Conservation (phyloP, 2,329 filamentous ascomycete genomes). For the Aspergillus pseudoterreus region DNA sequence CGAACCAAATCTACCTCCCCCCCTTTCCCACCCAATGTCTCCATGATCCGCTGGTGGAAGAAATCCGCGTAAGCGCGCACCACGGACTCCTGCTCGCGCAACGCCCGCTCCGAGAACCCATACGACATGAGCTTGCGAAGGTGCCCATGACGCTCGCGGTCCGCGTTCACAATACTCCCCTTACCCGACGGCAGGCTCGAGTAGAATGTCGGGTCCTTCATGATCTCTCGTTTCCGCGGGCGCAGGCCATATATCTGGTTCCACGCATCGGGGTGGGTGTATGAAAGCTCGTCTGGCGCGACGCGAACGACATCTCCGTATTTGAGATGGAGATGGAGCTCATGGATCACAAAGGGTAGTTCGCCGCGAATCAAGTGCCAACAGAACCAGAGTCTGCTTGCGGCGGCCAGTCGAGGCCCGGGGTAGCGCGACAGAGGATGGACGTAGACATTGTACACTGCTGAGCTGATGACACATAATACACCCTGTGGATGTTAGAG, state of each 20-base stretch:
- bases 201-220: constrained; percentile 6
- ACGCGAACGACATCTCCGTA: constrained; percentile 35
- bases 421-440: constrained; percentile 9
- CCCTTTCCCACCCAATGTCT: not conserved
- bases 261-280: constrained; percentile 20
- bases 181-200: not conserved
- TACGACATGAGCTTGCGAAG: constrained; percentile 18
- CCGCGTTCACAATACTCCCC: constrained; percentile 9
- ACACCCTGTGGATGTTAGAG: not conserved
- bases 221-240: constrained; percentile 1
- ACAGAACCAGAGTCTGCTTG: constrained; percentile 7
- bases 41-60: constrained; percentile 20
- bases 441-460: constrained; percentile 4
- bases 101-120: constrained; percentile 27
- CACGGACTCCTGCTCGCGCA: constrained; percentile 27
- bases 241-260: constrained; percentile 24
- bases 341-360: constrained; percentile 3
- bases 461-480: not conserved
- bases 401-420: constrained; percentile 5
- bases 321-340: constrained; percentile 29
- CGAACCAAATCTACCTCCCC: constrained; percentile 1
- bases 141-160: constrained; percentile 3
- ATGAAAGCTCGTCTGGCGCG: constrained; percentile 31
- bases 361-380: constrained; percentile 3
- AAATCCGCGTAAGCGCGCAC: constrained; percentile 24